Base-by-base conservation (phyloP, 2,329 filamentous ascomycete genomes). In the Diaporthe eres region DNA sequence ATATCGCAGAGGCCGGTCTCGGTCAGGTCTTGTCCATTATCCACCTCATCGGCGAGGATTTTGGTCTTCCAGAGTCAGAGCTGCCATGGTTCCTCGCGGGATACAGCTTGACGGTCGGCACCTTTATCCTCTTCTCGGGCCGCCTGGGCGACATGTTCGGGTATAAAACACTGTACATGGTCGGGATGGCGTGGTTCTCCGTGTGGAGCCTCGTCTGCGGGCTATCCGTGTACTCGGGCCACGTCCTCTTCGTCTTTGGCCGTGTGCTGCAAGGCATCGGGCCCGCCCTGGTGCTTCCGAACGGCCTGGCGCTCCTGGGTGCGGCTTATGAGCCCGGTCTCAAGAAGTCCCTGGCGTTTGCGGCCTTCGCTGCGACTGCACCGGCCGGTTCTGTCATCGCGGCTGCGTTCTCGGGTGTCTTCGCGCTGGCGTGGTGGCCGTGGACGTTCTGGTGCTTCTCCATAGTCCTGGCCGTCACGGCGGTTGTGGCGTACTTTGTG, bases 231-330 rank as follows among this genome's bases (percentile, higher is more conserved):
- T 82, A 80, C 73, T 78, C 79, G 13, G 76, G 76, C 65, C 76
- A 80, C 53, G 74, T 82, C 57, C 80, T 83, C 72, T 89, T 90
- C 77, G 84, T 85, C 51, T 83, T 88, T 71, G 84, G 84, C 44
- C 85, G 88, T n/a, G 87, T 85, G 1, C 80, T 90, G 10, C 87
- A 90, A 76, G 87, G 88, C 2, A 86, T 90, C 55, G 90, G 90
- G 0, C 88, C 89, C 0, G 88, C 90, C 0, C 83, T 92, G 63
- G 78, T 87, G 44, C 81, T 92, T 22, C 90, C 90, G 0, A 92
- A 91, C 78, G 87, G 84, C 1, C 82, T 92, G 53, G 90, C 89
- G 3, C 83, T 92, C 17, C 80, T 92, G 12, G 89, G 90, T 2
- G 82, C 83, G 0, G 85, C 86, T 1, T 92, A 92, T 77, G 80